Percentiles rank a stretch among this genome's conserved stretches.
These are phyloP conservation scores for Mucor lusitanicus DNA, from an alignment of 371 early-diverging fungal genomes.

Conservation along the genomic window DNA sequence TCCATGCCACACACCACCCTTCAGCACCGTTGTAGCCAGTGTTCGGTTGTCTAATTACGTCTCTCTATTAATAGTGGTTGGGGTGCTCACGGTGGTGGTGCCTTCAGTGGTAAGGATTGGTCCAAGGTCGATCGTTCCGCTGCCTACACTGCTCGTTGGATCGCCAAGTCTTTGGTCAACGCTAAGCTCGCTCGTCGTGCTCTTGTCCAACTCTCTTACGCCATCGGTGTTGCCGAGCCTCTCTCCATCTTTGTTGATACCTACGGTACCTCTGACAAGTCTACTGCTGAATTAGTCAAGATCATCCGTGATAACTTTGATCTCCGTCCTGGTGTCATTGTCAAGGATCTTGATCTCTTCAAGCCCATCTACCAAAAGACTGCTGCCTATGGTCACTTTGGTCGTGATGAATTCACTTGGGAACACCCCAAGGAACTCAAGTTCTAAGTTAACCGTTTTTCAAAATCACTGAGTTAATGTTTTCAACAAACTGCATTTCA, in stretches of 20 bases:
- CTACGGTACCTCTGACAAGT: constrained; percentile 92
- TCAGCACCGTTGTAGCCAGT: background rate
- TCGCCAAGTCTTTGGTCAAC: constrained; percentile 95
- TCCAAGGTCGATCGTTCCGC: constrained; percentile 99
- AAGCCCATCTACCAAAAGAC: constrained; percentile 98
- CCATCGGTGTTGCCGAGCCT: constrained; percentile 99
- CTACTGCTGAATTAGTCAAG: constrained; percentile 87
- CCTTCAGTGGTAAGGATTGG: constrained; percentile 99
- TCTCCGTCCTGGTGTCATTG: constrained; percentile 98
- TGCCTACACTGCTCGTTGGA: constrained; percentile 99
- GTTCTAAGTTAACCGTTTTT: constrained; percentile 56
- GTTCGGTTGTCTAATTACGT: constrained; percentile 39
- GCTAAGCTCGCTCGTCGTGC: constrained; percentile 94
- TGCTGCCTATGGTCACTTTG: constrained; percentile 99
- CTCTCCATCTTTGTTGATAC: constrained; percentile 97
- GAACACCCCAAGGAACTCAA: constrained; percentile 91
- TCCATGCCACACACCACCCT: background rate
- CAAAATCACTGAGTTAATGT: constrained; percentile 16
- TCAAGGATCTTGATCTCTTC: constrained; percentile 95
- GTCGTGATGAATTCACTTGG: constrained; percentile 96
- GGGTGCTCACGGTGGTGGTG: constrained; percentile 99
- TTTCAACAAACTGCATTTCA: constrained; percentile 51
- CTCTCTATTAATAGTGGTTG: constrained; percentile 78
- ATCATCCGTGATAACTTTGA: constrained; percentile 98
- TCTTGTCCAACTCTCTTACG: constrained; percentile 98